Base-by-base conservation (phyloP, 1,284 basidiomycete species). In the Lentinula novae-zelandiae region DNA sequence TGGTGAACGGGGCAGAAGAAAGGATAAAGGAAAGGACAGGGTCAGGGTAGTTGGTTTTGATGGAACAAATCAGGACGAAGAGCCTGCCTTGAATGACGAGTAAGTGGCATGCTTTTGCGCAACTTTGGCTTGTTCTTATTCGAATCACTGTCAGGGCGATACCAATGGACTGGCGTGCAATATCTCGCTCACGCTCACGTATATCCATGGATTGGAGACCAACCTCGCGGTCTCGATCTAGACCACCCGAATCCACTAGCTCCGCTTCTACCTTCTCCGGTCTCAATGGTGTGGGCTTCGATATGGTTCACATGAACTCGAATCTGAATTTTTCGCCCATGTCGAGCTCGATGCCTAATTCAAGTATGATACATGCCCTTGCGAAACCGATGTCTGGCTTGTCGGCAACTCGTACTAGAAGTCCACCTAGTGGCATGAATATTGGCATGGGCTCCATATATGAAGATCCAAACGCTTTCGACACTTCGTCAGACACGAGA, bases 91-190 rank as follows among this genome's bases (percentile, higher is more conserved):
- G 68, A 87, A 90, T 55, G 78, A 79, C 68, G 90, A 91, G 93
- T 95, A 75, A 78, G 91, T 90, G 54, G 58, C 67, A 67, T 67
- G 67, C 71, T 73, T 67, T 70, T 67, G 62, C 65, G 60, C 51
- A 58, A 57, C 51, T 58, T 49, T 33, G 33, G 8, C 36, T 17
- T 46, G 46, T 27, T 53, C 52, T 36, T 58, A 42, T 57, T 54
- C 58, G 22, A 17, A 9, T 9, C 64, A 57, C 34, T 57, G 57
- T 61, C 65, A 64, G 86, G 62, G 75, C 77, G 67, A 72, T 81
- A 60, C 78, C 82, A 44, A 97, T 98, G 90, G 96, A 98, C 71
- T 98, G 96, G 95, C 85, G 95, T 50, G 90, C 91, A 17, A 87
- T 93, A 70, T 95, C 93, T 70, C 86, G 95, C 63, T 97, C 95